Evolutionary conservation across 805 yeast species (phyloP).

Genomic region (Candida khao-thaluensis): DNA sequence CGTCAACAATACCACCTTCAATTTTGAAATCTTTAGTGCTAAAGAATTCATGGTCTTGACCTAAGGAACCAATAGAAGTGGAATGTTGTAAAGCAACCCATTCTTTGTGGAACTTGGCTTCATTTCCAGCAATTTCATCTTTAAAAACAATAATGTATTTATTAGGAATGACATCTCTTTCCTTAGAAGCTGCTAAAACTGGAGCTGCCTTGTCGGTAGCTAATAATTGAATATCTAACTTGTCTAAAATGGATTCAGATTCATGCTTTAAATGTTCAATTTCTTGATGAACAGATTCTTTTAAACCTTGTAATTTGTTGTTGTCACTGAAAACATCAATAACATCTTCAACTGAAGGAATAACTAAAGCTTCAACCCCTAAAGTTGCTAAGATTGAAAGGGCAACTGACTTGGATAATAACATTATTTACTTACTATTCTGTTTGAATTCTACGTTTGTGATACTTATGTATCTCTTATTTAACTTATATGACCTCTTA

Average conservation of each 20-base stretch:
- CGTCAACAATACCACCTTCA: conserved; percentile 57
- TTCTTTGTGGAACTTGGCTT: conserved; percentile 62
- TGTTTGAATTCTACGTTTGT: too few relatives aligned
- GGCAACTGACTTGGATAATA: conserved; percentile 42
- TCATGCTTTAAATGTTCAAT: conserved; percentile 8
- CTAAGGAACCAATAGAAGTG: conserved; percentile 36
- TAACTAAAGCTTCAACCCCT: conserved; percentile 51
- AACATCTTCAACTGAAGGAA: conserved; percentile 52
- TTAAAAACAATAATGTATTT: conserved; percentile 87
- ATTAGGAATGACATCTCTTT: conserved; percentile 57
- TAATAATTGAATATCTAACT: conserved; percentile 11
- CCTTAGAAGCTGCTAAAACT: conserved; percentile 39
- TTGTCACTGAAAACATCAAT: conserved; percentile 33
- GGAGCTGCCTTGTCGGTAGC: conserved; percentile 38
- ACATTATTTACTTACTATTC: conserved; percentile 28
- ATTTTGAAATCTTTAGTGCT: conserved; percentile 21
- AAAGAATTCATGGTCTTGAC: conserved; percentile 35
- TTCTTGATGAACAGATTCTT: conserved; percentile 3
- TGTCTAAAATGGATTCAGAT: conserved; percentile 5
- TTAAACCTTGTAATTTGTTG: conserved; percentile 11
- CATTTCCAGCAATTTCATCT: conserved; percentile 53
- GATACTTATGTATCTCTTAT: too few relatives aligned
- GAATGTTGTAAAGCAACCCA: conserved; percentile 59
- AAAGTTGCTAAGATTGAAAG: conserved; percentile 41
- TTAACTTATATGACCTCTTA: conserved; percentile 2